These are phyloP conservation scores for Aspergillus unguis DNA, from an alignment of 2,329 filamentous ascomycete genomes.

Conservation along the genomic window DNA sequence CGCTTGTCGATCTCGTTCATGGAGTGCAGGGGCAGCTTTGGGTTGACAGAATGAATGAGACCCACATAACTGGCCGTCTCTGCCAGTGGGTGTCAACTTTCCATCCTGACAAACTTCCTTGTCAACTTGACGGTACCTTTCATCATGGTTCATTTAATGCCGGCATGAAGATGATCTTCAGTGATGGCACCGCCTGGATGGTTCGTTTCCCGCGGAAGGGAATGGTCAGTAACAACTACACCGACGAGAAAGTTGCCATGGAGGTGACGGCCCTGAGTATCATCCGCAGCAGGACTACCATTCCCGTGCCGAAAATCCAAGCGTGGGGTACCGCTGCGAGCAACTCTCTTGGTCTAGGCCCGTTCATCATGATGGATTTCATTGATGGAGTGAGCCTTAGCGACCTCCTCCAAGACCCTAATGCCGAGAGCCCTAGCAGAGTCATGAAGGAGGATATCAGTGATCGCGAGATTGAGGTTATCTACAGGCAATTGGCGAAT, in stretches of 20 bases:
- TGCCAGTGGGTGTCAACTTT: constrained; percentile 35
- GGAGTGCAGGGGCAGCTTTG: constrained; percentile 20
- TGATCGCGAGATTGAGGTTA: constrained; percentile 24
- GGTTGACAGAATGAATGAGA: constrained; percentile 23
- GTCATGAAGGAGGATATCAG: constrained; percentile 38
- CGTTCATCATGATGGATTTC: constrained; percentile 33
- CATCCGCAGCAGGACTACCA: constrained; percentile 23
- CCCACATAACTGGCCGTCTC: constrained; percentile 18
- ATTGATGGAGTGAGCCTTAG: constrained; percentile 25
- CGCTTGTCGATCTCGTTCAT: constrained; percentile 22
- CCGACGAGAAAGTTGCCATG: constrained; percentile 32
- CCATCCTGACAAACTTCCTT: constrained; percentile 32
- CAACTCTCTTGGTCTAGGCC: constrained; percentile 27
- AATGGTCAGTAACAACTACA: constrained; percentile 26
- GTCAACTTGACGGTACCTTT: constrained; percentile 32
- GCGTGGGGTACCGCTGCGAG: constrained; percentile 27
- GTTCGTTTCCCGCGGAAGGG: constrained; percentile 31
- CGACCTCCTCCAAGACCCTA: constrained; percentile 28
- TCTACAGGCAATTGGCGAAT: constrained; percentile 28
- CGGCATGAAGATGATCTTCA: constrained; percentile 33
- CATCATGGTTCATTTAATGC: constrained; percentile 34
- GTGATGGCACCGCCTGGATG: constrained; percentile 27
- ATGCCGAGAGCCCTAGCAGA: constrained; percentile 39
- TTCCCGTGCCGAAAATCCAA: constrained; percentile 26
- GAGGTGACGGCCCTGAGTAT: constrained; percentile 28